A percentile compares a stretch with the other conserved stretches of the same genome.
phyloP scores from a whole-genome alignment of 2,329 filamentous ascomycete genomes.

The Trichoderma atrobrunneum region DNA sequence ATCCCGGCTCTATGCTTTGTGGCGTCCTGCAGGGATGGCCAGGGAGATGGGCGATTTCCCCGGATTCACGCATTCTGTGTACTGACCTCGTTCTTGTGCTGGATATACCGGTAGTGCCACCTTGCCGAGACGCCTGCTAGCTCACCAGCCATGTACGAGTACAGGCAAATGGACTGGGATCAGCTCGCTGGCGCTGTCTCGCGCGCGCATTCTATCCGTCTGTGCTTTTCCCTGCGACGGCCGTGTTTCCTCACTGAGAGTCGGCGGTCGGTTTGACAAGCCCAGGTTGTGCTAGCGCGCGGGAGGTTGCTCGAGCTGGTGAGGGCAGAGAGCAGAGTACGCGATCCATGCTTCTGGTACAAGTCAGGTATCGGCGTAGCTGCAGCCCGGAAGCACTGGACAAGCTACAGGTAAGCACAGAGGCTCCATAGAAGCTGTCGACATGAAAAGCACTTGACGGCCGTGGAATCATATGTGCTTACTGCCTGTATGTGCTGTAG shows the following conservation, averaged over 20 bases:
- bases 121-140: not conserved
- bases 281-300: slow-evolving; percentile 1
- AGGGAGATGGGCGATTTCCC: not conserved
- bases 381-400: not conserved
- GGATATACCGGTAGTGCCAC: not conserved
- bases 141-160: not conserved
- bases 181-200: not conserved
- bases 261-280: not conserved
- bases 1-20: not conserved
- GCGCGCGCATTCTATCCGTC: not conserved
- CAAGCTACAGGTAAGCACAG: not conserved
- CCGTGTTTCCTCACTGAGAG: slow-evolving; percentile 7
- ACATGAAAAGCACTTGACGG: not conserved
- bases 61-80: not conserved
- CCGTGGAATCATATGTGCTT: not conserved
- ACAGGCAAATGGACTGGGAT: not conserved
- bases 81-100: not conserved
- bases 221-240: not conserved
- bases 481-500: not conserved
- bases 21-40: not conserved
- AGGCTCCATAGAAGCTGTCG: not conserved
- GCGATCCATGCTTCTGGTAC: not conserved
- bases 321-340: not conserved
- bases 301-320: slow-evolving; percentile 15
- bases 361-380: not conserved